Base-by-base conservation (phyloP, 345 rosid genomes). In the Balakata baccata region DNA sequence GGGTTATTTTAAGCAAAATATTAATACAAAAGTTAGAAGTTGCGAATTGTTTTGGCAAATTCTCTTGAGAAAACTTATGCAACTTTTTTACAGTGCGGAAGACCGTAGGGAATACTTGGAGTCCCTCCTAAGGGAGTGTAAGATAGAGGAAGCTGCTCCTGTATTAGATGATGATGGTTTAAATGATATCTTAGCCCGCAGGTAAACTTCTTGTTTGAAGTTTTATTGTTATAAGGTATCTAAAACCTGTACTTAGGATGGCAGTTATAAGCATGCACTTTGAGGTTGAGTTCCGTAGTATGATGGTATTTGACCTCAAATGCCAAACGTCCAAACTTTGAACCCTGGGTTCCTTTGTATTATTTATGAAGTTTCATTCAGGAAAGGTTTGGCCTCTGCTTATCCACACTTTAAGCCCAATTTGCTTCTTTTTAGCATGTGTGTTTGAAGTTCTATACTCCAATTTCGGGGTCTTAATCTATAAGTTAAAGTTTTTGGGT, bases 71-170 rank as follows among this genome's bases (percentile, higher is more conserved):
- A 39, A 52, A 34, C 73, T 70, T 59, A 7, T 75, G 29, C 73
- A 10, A 67, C 45, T 64, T 71, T 79, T 65, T 77, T 64, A 77
- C 89, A 93, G 98, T 82, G 97, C 98, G 1, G 98, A 89, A 84
- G 98, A 93, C 83, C 91, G 98, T 66, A 83, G 92, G 81, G 98
- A 93, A 71, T 93, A 93, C 83, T 84, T 93, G 84, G 98, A 93
- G 80, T 74, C 98, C 51, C 88, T 93, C 22, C 80, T 93, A 68
- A 86, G 98, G 18, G 98, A 93, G 84, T 85, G 85, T 72, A 93
- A 93, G 86, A 93, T 91, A 84, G 98, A 93, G 87, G 98, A 93
- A 80, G 92, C 81, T 84, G 82, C 92, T 54, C 98, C 95, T 65
- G 98, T 91, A 37, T 82, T 93, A 73, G 93, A 87, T 83, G 98